These are phyloP conservation scores for Yamadazyma friedrichii DNA, from an alignment of 1,139 yeast genomes.

Conservation along the genomic window DNA sequence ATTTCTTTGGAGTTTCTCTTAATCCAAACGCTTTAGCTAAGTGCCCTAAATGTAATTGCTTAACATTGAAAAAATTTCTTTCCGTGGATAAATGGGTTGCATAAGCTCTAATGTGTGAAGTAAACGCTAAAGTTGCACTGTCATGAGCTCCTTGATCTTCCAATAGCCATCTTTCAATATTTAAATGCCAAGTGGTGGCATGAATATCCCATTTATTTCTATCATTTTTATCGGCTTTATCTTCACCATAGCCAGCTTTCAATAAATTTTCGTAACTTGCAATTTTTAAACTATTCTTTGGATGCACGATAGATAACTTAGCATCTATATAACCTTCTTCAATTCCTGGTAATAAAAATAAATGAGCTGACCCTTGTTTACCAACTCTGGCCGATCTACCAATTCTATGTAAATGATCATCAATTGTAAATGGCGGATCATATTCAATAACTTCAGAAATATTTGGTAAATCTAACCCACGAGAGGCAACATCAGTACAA, in stretches of 20 bases:
- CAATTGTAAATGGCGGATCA: conserved; percentile 69
- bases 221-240: conserved; percentile 25
- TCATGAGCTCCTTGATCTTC: conserved; percentile 63
- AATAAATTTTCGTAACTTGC: conserved; percentile 50
- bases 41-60: conserved; percentile 86
- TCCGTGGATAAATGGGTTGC: conserved; percentile 91
- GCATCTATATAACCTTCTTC: conserved; percentile 82
- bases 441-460: conserved; percentile 64
- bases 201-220: conserved; percentile 79
- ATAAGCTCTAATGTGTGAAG: conserved; percentile 89
- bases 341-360: conserved; percentile 81
- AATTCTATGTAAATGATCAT: conserved; percentile 71
- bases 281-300: conserved; percentile 45
- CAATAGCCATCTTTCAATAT: conserved; percentile 82
- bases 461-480: conserved; percentile 70
- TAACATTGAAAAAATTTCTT: conserved; percentile 75
- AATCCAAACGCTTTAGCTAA: conserved; percentile 92
- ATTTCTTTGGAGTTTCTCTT: conserved; percentile 87
- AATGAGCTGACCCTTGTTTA: conserved; percentile 58
- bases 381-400: conserved; percentile 80
- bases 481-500: conserved; percentile 78
- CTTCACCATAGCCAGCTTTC: conserved; percentile 45
- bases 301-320: conserved; percentile 53
- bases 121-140: conserved; percentile 72
- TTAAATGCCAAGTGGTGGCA: conserved; percentile 95